phyloP scores from a whole-genome alignment of 768 basidiomycete species.

The Amanita fuliginea region DNA sequence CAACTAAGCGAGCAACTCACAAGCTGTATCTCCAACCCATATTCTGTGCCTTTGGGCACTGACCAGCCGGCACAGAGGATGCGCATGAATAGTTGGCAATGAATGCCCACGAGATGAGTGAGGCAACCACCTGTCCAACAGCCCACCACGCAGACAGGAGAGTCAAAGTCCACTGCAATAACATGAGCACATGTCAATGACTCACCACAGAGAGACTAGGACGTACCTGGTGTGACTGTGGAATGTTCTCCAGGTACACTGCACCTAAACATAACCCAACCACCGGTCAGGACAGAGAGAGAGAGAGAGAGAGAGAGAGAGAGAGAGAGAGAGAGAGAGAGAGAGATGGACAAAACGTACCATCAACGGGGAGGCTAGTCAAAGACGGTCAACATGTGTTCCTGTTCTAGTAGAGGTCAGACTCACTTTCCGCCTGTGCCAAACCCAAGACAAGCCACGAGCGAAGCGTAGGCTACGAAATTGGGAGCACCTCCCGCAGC shows the following conservation, averaged over 20 bases:
- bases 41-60: constrained; percentile 37
- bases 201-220: neutral
- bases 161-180: constrained; percentile 37
- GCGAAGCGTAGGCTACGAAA: constrained; percentile 35
- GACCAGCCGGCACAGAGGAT: constrained; percentile 16
- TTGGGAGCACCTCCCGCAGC: constrained; percentile 35
- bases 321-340: no score
- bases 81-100: constrained; percentile 44
- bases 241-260: constrained; percentile 33
- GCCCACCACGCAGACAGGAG: constrained; percentile 50
- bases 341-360: constrained; percentile 17
- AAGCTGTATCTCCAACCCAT: constrained; percentile 54
- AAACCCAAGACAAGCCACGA: constrained; percentile 36
- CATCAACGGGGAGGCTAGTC: constrained; percentile 32
- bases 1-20: constrained; percentile 16
- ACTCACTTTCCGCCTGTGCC: constrained; percentile 43
- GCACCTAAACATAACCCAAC: constrained; percentile 17
- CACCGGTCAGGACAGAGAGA: neutral
- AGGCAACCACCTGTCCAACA: constrained; percentile 37
- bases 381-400: constrained; percentile 1
- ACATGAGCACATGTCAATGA: neutral
- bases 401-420: constrained; percentile 8
- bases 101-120: constrained; percentile 42
- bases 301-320: no score
- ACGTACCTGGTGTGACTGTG: constrained; percentile 26